These are phyloP conservation scores for Microstroma glucosiphilum DNA, from an alignment of 1,284 basidiomycete genomes.

Conservation along the genomic window DNA sequence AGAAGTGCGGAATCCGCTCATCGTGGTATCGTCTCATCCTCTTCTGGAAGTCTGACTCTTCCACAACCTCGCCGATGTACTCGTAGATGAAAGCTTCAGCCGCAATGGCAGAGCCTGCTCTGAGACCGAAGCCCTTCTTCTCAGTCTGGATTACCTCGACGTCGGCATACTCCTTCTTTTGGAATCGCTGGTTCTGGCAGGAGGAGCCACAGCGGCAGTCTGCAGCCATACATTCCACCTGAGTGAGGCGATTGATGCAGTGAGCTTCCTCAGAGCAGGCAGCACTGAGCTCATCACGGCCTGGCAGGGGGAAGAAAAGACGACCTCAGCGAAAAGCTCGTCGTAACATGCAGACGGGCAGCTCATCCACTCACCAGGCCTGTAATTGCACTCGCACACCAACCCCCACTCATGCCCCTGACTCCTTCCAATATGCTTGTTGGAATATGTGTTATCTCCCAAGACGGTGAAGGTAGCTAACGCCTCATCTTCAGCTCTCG, in stretches of 20 bases:
- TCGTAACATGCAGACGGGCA: too few species aligned
- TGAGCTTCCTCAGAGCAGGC: constrained; percentile 85
- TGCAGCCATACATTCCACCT: constrained; percentile 83
- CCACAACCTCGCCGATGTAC: constrained; percentile 95
- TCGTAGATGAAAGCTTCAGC: constrained; percentile 90
- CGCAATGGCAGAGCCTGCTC: constrained; percentile 65
- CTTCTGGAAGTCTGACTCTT: constrained; percentile 76
- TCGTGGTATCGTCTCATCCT: constrained; percentile 89
- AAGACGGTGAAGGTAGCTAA: constrained; percentile 70
- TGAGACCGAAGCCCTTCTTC: constrained; percentile 88
- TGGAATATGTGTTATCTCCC: constrained; percentile 75
- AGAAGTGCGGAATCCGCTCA: constrained; percentile 92
- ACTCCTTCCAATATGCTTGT: constrained; percentile 75
- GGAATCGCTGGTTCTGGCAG: constrained; percentile 85
- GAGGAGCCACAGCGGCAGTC: constrained; percentile 76
- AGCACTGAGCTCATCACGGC: constrained; percentile 18
- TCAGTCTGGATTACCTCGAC: constrained; percentile 90
- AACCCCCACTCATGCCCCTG: constrained; percentile 63
- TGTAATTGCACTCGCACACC: constrained; percentile 39
- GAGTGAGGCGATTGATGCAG: constrained; percentile 95
- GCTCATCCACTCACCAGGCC: constrained; percentile 16
- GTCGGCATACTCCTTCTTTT: constrained; percentile 72
- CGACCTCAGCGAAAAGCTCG: too few species aligned
- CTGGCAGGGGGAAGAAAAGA: constrained; percentile 5
- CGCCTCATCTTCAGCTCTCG: constrained; percentile 54